phyloP scores from a whole-genome alignment of 495 filamentous ascomycete genomes.

The Podospora pseudopauciseta region DNA sequence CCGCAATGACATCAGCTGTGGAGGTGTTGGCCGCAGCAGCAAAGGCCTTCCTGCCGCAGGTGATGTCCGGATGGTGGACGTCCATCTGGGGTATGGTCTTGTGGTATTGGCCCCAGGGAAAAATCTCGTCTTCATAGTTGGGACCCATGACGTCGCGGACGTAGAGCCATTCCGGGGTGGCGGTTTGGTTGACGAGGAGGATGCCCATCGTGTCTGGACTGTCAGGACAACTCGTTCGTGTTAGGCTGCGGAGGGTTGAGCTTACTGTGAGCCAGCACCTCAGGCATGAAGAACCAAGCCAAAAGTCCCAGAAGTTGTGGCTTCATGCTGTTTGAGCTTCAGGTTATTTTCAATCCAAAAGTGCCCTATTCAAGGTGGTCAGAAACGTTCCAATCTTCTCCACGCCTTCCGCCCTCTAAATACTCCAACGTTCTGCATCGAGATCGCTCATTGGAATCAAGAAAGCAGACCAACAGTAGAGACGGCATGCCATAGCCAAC shows the following conservation, averaged over 20 bases:
- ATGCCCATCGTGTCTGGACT: constrained; percentile 16
- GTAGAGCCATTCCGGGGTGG: constrained; percentile 26
- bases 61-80: constrained; percentile 14
- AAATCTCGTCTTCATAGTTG: neutral
- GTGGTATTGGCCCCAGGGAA: constrained; percentile 6
- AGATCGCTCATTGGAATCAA: neutral
- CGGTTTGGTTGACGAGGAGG: constrained; percentile 42
- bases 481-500: neutral
- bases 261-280: neutral
- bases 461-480: neutral
- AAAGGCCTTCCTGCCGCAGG: constrained; percentile 21
- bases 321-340: neutral
- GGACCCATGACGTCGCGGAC: constrained; percentile 14
- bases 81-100: constrained; percentile 12
- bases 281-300: neutral
- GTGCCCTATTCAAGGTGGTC: neutral
- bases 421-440: neutral
- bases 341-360: neutral
- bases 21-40: constrained; percentile 12
- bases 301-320: neutral
- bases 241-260: too few species aligned
- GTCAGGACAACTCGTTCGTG: neutral
- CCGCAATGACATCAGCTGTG: constrained; percentile 22
- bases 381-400: too few species aligned
- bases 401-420: too few species aligned